These are phyloP conservation scores for Trametes hirsuta DNA, from an alignment of 1,284 basidiomycete species.

Conservation along the genomic window DNA sequence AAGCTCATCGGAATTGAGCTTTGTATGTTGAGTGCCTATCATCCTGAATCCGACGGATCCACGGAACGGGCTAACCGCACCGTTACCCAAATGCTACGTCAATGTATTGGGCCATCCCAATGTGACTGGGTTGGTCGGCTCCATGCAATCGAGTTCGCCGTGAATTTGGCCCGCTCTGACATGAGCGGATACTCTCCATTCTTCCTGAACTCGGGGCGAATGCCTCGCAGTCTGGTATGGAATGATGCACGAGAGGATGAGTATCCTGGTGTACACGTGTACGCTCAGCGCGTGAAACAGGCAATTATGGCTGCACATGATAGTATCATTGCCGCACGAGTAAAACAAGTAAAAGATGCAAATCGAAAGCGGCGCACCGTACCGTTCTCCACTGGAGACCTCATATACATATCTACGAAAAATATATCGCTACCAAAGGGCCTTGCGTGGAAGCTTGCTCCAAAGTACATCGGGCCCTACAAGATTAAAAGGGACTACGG, in stretches of 20 bases:
- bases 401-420: constrained; percentile 40
- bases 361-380: constrained; percentile 19
- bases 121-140: constrained; percentile 4
- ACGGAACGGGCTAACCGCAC: too few species aligned
- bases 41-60: too few species aligned
- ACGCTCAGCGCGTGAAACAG: too few species aligned
- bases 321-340: too few species aligned
- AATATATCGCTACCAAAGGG: constrained; percentile 31
- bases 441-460: constrained; percentile 28
- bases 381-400: constrained; percentile 27
- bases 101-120: neutral
- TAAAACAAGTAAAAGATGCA: neutral
- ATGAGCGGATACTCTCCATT: constrained; percentile 38
- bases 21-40: constrained; percentile 43
- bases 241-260: too few species aligned
- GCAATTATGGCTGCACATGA: too few species aligned
- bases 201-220: too few species aligned
- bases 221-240: too few species aligned
- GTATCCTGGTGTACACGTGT: too few species aligned
- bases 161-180: constrained; percentile 27
- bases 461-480: constrained; percentile 34
- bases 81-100: too few species aligned
- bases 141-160: constrained; percentile 4
- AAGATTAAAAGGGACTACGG: constrained; percentile 4
- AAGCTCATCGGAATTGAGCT: constrained; percentile 38